Evolutionary conservation across 2,329 filamentous ascomycete genomes (phyloP).

Genomic region (Endoconidiophora polonica): DNA sequence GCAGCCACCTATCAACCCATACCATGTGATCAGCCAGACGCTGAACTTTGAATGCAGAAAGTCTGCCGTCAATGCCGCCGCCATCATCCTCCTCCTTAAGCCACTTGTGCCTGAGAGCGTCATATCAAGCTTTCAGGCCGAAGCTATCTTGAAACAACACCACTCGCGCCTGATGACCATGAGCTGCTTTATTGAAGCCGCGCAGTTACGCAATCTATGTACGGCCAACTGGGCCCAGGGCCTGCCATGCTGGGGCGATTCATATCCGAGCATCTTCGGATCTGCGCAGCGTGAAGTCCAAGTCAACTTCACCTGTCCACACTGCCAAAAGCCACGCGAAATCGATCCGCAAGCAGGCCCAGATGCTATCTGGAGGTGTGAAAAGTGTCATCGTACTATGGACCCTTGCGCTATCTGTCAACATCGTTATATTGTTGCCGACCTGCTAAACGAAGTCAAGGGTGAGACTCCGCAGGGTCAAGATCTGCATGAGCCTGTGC

Average conservation of each 20-base stretch:
- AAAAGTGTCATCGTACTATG: conserved; percentile 35
- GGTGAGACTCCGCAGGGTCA: conserved; percentile 1
- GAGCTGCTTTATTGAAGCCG: conserved; percentile 42
- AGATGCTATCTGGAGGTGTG: conserved; percentile 38
- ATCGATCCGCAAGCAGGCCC: conserved; percentile 26
- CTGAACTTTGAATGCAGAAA: conserved; percentile 39
- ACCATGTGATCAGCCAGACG: conserved; percentile 34
- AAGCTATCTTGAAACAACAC: conserved; percentile 40
- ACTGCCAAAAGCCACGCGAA: conserved; percentile 40
- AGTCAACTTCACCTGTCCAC: conserved; percentile 36
- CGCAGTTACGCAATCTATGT: conserved; percentile 44
- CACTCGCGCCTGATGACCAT: conserved; percentile 43
- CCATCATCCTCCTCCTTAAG: conserved; percentile 42
- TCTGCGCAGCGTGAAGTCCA: conserved; percentile 38
- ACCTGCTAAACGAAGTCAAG: conserved; percentile 20
- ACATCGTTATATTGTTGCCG: conserved; percentile 31
- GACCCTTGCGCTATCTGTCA: conserved; percentile 43
- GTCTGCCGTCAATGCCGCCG: conserved; percentile 41
- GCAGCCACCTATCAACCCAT: conserved; percentile 35
- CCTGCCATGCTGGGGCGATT: conserved; percentile 35
- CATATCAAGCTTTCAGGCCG: conserved; percentile 38
- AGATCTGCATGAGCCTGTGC: conserved; percentile 17
- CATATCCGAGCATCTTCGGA: conserved; percentile 36
- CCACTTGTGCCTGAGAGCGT: conserved; percentile 38
- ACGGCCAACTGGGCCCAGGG: conserved; percentile 37